Percentiles rank a stretch among this genome's conserved stretches.
Conservation (phyloP, 208 protist species). For the Tetramitus jugosus region DNA sequence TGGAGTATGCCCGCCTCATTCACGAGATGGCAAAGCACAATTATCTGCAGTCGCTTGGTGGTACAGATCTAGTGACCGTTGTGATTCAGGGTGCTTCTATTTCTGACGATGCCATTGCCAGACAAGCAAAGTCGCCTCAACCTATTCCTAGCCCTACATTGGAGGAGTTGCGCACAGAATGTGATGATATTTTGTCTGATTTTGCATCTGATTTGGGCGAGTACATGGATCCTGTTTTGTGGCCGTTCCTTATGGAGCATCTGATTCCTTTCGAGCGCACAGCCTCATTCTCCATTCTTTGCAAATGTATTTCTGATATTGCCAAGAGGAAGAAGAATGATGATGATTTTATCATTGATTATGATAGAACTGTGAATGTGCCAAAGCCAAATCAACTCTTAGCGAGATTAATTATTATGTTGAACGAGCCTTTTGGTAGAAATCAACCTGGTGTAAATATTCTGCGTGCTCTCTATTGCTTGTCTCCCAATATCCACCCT, state of each 20-base stretch:
- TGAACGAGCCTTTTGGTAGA: background rate
- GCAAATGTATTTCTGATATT: background rate
- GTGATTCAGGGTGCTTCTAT: background rate
- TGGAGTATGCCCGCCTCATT: background rate
- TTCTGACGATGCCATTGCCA: background rate
- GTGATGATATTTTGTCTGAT: background rate
- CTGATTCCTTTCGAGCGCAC: background rate
- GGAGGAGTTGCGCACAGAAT: background rate
- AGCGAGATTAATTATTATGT: background rate
- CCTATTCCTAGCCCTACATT: background rate
- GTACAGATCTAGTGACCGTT: background rate
- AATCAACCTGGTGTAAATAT: background rate
- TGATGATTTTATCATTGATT: slow-evolving; percentile 24
- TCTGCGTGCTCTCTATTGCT: background rate
- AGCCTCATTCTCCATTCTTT: background rate
- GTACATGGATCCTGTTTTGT: background rate
- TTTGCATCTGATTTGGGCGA: slow-evolving; percentile 1
- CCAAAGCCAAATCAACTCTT: slow-evolving; percentile 8
- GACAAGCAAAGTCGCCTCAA: background rate
- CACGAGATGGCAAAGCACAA: background rate
- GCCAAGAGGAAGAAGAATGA: slow-evolving; percentile 17
- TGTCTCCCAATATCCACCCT: background rate
- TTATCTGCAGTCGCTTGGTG: background rate
- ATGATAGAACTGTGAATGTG: background rate
- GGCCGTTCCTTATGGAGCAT: background rate